Conservation (phyloP, 495 filamentous ascomycete genomes). For the Aspergillus sparsus region DNA sequence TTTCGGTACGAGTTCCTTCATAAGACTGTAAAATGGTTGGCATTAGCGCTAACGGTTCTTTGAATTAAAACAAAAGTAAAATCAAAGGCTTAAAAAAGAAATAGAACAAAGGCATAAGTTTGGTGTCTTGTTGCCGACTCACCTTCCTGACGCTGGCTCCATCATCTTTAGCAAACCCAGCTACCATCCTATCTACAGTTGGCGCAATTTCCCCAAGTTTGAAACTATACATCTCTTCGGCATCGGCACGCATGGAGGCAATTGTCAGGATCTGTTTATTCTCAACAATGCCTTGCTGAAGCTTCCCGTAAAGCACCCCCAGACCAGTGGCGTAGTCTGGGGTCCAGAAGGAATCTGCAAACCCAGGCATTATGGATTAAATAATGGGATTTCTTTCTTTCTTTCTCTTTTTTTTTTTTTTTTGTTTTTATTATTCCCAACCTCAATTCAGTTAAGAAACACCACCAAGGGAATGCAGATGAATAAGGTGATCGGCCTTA, state of each 20-base stretch:
- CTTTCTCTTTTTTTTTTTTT: neutral
- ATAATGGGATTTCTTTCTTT: neutral
- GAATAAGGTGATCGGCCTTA: neutral
- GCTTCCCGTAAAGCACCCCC: conserved; percentile 93
- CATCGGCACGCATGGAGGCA: conserved; percentile 92
- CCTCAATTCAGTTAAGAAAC: no score
- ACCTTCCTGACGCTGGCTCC: conserved; percentile 96
- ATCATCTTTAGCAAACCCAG: conserved; percentile 87
- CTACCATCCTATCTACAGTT: conserved; percentile 72
- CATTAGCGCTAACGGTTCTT: conserved; percentile 2
- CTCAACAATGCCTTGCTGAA: conserved; percentile 93
- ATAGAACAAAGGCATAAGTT: neutral
- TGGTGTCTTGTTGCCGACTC: conserved; percentile 25
- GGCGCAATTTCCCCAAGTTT: conserved; percentile 81
- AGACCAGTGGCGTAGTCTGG: conserved; percentile 90
- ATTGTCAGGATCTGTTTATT: conserved; percentile 91
- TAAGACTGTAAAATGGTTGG: conserved; percentile 65
- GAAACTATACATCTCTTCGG: conserved; percentile 85
- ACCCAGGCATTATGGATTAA: conserved; percentile 67
- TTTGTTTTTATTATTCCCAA: no score
- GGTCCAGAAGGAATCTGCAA: conserved; percentile 95
- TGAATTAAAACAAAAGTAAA: neutral
- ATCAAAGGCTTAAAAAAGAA: neutral
- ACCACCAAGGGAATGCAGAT: neutral
- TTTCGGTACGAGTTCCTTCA: conserved; percentile 91